Base-by-base conservation (phyloP, 495 filamentous ascomycete species). In the Penicillium soppii region DNA sequence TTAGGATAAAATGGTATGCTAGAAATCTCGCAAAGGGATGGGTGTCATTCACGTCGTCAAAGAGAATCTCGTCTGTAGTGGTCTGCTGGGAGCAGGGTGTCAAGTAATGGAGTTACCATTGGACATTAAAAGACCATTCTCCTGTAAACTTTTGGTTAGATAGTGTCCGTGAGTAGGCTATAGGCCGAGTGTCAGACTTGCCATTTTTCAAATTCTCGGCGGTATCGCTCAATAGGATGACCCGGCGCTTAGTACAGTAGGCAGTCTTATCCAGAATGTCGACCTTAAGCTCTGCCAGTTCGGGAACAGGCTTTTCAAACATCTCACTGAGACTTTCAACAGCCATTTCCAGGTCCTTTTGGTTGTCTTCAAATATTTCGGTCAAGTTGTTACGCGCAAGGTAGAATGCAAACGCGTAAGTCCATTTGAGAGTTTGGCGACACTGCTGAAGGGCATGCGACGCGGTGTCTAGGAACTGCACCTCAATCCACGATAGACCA, bases 261-360 rank as follows among this genome's bases (percentile, higher is more conserved):
- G 90, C 76, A 16, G 94, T 98, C 77, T 95, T 97, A 62, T 98
- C 92, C 83, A 98, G 86, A 67, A 98, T 97, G 51, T 96, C 94
- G 15, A 95, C 90, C 76, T 96, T 97, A 49, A 95, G 78, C 15
- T 84, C 80, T 9, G 88, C 80, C 5, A 98, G 78, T 54, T 97
- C 92, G 7, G 84, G 68, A 12, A 90, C 88, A 0, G 91, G 89
- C 73, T 95, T 95, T 77, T 97, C 94, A 61, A 98, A 98, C 88
- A 98, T 95, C 70, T 96, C 91, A 39, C 88, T 94, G 40, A 98
- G 75, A 52, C 85, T 89, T 72, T 98, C 94, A 5, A 97, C 94
- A 0, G 94, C 92, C 78, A 98, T 83, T 71, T 98, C 95, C 20
- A 98, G 73, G 65, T 98, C 95, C 69, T 95, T 96, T 65, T 98